Evolutionary conservation across 2,329 filamentous ascomycete species (phyloP).

Genomic region (Bipolaris gigantea): DNA sequence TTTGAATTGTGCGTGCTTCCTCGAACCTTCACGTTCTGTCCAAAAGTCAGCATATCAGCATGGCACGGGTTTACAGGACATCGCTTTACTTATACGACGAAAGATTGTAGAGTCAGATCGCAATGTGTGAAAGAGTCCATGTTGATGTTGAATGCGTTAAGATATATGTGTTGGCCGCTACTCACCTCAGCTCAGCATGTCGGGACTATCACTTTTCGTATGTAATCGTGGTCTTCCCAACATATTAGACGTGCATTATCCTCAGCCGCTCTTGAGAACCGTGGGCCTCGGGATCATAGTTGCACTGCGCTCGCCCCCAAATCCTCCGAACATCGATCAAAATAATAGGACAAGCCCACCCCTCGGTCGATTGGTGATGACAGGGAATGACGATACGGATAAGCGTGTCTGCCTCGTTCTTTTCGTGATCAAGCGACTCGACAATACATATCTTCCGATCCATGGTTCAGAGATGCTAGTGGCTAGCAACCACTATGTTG

Average conservation of each 20-base stretch:
- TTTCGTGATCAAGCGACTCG: constrained; percentile 9
- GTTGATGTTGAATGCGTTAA: not conserved
- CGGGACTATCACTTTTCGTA: constrained; percentile 10
- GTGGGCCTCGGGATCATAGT: constrained; percentile 3
- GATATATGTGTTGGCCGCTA: constrained; percentile 1
- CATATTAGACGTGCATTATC: constrained; percentile 12
- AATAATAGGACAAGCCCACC: not conserved
- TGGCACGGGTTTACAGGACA: not conserved
- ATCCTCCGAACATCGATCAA: not conserved
- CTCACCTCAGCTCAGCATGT: constrained; percentile 8
- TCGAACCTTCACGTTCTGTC: not conserved
- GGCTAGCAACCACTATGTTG: constrained; percentile 5
- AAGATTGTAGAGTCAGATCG: not conserved
- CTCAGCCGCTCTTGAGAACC: constrained; percentile 1
- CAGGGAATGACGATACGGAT: not conserved
- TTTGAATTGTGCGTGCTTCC: not conserved
- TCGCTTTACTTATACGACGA: not conserved
- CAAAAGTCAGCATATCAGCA: not conserved
- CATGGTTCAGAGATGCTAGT: constrained; percentile 1
- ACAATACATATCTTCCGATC: constrained; percentile 1
- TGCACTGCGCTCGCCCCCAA: constrained; percentile 5
- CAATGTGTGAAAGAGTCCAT: not conserved
- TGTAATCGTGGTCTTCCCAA: constrained; percentile 6
- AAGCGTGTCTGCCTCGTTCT: not conserved
- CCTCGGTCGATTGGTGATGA: not conserved